Base-by-base conservation (phyloP, 495 filamentous ascomycete genomes). In the Articulospora tetracladia region DNA sequence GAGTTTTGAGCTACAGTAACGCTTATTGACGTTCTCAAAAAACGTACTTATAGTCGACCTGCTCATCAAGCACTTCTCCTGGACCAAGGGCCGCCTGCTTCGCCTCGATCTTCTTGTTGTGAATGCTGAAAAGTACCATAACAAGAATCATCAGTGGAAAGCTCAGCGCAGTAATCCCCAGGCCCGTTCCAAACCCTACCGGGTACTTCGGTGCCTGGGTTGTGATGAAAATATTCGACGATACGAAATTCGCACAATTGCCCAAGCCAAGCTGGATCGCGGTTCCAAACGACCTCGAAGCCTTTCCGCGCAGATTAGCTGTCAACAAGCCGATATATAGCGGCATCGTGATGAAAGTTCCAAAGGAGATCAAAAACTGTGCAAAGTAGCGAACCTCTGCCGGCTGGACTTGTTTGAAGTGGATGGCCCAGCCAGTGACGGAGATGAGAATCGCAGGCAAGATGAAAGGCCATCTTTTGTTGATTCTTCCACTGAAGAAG, bases 201-300 rank as follows among this genome's bases (percentile, higher is more conserved):
- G 41, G 68, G 59, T 82, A 86, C 17, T 57, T 70, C 2, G 81
- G 83, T 3, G 74, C 72, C 59, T 86, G 74, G 0, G 64, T 67
- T 1, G 73, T 62, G 24, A 80, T 69, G 67, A 70, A 74, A 24
- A 74, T 72, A 72, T 72, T 75, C 70, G 78, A 78, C 1, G 82
- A 79, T 22, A 86, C 71, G 64, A 86, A 78, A 2, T 81, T 83
- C 50, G 74, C 78, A 23, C 76, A 70, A 58, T 85, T 85, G 1
- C 82, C 83, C 50, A 86, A 73, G 0, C 78, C 74, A 46, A 85
- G 68, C 67, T 83, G 73, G 69, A 84, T 66, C 1, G 77, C 83
- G 0, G 81, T 77, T 3, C 77, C 79, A 25, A 86, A 79, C 3
- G 79, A 77, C 15, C 47, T 50, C 25, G 47, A 24, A 2, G 23